Evolutionary conservation across 176 grass and related monocot genomes (phyloP).

Genomic region (Eleusine indica): DNA sequence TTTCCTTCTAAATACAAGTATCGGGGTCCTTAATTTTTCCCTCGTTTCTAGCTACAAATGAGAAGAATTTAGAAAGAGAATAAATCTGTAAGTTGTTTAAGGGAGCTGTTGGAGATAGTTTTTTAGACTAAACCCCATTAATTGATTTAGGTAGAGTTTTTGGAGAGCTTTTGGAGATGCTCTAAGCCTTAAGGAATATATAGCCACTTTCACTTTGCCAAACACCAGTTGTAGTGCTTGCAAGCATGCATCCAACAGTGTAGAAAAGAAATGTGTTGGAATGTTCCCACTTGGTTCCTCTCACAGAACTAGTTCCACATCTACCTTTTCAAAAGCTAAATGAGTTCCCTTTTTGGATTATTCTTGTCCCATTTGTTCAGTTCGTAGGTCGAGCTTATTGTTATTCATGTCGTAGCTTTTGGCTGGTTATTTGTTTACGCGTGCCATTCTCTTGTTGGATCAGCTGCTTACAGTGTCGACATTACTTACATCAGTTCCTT

Average conservation of each 20-base stretch:
- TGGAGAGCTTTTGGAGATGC: no score
- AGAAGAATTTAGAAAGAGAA: no score
- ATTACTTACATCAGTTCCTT: not conserved
- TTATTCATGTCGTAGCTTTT: not conserved
- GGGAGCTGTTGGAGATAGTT: no score
- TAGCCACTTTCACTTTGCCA: conserved; percentile 15
- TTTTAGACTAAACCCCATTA: no score
- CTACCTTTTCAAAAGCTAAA: conserved; percentile 25
- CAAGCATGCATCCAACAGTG: conserved; percentile 6
- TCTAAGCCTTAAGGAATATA: not conserved
- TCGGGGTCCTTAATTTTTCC: no score
- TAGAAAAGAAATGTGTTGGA: conserved; percentile 22
- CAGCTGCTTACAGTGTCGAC: not conserved
- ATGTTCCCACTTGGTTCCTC: conserved; percentile 40
- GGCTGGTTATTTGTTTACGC: not conserved
- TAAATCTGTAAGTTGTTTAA: no score
- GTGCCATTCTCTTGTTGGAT: not conserved
- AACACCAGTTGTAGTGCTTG: not conserved
- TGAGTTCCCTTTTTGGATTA: not conserved
- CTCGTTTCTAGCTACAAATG: no score
- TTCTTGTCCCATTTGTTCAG: not conserved
- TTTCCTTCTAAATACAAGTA: no score
- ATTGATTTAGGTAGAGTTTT: no score
- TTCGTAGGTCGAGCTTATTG: not conserved
- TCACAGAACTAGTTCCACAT: conserved; percentile 34